phyloP scores from a whole-genome alignment of 179 eudicot species.

The Silene noctiflora region DNA sequence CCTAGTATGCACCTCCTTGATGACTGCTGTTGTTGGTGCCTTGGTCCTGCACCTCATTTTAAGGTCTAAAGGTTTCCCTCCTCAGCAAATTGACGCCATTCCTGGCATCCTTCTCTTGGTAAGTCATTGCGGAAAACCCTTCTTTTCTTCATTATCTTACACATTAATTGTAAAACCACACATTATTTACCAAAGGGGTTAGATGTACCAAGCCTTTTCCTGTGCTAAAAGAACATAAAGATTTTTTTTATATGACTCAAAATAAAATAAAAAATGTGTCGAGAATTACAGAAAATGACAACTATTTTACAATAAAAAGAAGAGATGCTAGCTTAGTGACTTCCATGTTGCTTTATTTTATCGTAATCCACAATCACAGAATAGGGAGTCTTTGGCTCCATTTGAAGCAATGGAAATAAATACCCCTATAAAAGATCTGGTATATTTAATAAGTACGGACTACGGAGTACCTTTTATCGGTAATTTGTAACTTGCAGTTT shows the following conservation, averaged over 20 bases:
- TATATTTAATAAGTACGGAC: too few species aligned
- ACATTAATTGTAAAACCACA: too few species aligned
- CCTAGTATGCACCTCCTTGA: slow-evolving; percentile 68
- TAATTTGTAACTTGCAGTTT: too few species aligned
- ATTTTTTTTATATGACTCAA: too few species aligned
- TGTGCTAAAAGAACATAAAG: not conserved
- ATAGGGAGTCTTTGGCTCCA: not conserved
- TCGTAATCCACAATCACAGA: too few species aligned
- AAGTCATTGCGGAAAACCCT: slow-evolving; percentile 20
- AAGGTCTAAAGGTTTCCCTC: slow-evolving; percentile 55
- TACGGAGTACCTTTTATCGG: not conserved
- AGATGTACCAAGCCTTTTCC: not conserved
- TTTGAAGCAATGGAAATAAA: not conserved
- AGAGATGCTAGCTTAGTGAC: not conserved
- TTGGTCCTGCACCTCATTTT: slow-evolving; percentile 78
- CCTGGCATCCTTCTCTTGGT: slow-evolving; percentile 85
- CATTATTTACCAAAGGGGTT: not conserved
- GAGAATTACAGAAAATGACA: not conserved
- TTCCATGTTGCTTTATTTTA: not conserved
- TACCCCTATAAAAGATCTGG: not conserved
- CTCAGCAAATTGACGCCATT: slow-evolving; percentile 58
- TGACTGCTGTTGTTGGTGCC: slow-evolving; percentile 83
- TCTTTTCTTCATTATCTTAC: not conserved
- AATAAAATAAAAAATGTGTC: not conserved
- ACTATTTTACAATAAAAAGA: not conserved